phyloP scores from a whole-genome alignment of 805 yeast species.

The Debaryomyces maramus region DNA sequence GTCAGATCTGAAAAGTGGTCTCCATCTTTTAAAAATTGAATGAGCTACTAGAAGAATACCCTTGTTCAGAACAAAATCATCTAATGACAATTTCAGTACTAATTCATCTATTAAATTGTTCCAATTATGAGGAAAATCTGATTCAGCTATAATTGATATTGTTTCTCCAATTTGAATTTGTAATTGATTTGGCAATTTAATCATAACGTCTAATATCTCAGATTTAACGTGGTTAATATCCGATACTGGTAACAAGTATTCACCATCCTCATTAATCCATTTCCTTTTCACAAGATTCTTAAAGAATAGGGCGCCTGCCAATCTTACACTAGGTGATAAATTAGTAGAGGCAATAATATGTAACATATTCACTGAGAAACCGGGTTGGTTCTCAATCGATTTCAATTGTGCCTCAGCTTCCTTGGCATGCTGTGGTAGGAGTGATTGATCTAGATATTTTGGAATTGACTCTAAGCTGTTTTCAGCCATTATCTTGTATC shows the following conservation, averaged over 20 bases:
- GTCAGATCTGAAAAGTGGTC: conserved; percentile 90
- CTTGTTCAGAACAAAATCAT: conserved; percentile 72
- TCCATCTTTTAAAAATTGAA: conserved; percentile 94
- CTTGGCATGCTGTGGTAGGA: conserved; percentile 62
- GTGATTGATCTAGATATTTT: conserved; percentile 58
- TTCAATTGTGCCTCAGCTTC: conserved; percentile 66
- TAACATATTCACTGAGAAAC: conserved; percentile 73
- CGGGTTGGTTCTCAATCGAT: conserved; percentile 61
- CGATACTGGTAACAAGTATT: conserved; percentile 55
- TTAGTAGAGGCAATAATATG: conserved; percentile 71
- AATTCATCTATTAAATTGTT: conserved; percentile 70
- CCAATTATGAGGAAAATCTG: conserved; percentile 95
- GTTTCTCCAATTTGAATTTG: conserved; percentile 96
- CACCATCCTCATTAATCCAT: conserved; percentile 92
- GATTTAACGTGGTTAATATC: conserved; percentile 70
- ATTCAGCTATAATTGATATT: conserved; percentile 87
- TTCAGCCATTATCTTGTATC: conserved; percentile 31
- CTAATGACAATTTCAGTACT: conserved; percentile 59
- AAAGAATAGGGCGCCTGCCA: conserved; percentile 89
- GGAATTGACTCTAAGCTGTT: conserved; percentile 51
- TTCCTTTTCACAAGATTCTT: conserved; percentile 81
- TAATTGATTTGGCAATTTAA: conserved; percentile 69
- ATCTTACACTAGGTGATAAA: conserved; percentile 56
- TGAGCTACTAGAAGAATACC: conserved; percentile 92
- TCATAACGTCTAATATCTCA: conserved; percentile 86